Conservation (phyloP, 176 grass and related monocot species). For the Themeda triandra region DNA sequence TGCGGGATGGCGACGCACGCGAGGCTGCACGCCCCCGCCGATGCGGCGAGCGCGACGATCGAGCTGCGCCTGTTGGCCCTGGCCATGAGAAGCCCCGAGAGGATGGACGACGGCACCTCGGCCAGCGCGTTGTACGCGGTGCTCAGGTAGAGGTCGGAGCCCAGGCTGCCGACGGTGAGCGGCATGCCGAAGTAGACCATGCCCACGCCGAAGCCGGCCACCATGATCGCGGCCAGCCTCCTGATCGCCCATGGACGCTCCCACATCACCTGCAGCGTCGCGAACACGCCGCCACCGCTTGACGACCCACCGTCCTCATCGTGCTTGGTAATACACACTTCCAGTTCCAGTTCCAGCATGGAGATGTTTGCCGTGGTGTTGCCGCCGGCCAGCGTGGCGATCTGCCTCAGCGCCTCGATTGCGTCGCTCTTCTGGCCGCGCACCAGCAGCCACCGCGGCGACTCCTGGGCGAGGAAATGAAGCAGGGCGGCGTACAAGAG, state of each 20-base stretch:
- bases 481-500: background rate
- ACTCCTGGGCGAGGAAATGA: background rate
- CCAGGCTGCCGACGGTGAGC: background rate
- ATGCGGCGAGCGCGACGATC: background rate
- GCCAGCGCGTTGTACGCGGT: background rate
- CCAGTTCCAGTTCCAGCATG: background rate
- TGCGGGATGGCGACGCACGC: background rate
- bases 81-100: background rate
- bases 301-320: background rate
- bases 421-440: background rate
- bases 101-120: background rate
- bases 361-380: too few relatives aligned
- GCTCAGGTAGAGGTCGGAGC: background rate
- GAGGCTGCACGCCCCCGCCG: background rate
- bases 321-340: too few relatives aligned
- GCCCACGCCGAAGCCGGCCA: background rate
- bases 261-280: background rate
- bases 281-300: background rate
- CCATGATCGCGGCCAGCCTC: background rate
- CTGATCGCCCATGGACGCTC: background rate
- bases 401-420: background rate
- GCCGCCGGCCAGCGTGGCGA: background rate
- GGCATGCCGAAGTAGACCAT: slow-evolving; percentile 12
- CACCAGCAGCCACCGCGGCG: background rate
- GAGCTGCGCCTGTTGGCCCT: background rate